phyloP scores from a whole-genome alignment of 495 filamentous ascomycete genomes.

The Aspergillus asperescens region DNA sequence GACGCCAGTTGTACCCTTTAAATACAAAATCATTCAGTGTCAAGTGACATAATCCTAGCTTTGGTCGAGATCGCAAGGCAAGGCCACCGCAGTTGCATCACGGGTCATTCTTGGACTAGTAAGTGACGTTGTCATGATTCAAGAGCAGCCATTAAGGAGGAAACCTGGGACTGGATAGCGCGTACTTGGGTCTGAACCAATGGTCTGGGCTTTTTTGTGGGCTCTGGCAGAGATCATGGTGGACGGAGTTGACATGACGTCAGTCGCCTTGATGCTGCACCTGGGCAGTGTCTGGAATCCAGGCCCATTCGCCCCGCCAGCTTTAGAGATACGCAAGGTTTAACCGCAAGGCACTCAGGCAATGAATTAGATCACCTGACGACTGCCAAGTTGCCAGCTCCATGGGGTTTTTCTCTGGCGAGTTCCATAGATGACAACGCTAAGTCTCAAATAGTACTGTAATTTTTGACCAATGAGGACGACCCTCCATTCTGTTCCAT shows the following conservation, averaged over 20 bases:
- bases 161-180: not conserved
- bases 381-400: no score
- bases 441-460: no score
- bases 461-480: no score
- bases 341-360: no score
- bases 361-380: no score
- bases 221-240: conserved; percentile 4
- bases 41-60: conserved; percentile 8
- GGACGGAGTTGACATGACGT: not conserved
- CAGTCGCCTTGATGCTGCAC: not conserved
- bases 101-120: not conserved
- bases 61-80: not conserved
- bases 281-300: not conserved
- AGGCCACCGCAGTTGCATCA: conserved; percentile 9
- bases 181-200: conserved; percentile 1
- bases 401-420: no score
- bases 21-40: not conserved
- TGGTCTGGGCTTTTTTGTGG: not conserved
- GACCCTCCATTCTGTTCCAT: not conserved
- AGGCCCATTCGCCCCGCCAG: not conserved
- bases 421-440: no score
- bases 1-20: not conserved
- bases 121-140: conserved; percentile 44
- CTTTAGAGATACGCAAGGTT: no score
- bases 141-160: conserved; percentile 16